Evolutionary conservation across 2,329 filamentous ascomycete species (phyloP).

Genomic region (Alternaria sp.): DNA sequence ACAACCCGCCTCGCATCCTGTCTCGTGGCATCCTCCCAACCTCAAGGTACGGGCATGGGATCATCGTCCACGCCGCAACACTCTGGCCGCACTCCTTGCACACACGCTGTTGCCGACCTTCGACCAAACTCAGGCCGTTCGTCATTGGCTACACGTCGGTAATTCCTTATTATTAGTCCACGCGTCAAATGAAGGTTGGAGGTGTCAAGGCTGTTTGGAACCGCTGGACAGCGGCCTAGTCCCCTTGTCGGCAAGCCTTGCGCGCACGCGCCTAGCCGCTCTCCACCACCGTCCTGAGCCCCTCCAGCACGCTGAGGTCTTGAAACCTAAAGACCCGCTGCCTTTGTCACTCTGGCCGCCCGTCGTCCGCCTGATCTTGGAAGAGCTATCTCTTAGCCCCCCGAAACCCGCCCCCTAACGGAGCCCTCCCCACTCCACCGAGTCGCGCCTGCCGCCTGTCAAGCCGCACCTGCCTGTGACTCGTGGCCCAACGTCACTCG

Average conservation of each 20-base stretch:
- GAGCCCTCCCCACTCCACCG: conserved; percentile 13
- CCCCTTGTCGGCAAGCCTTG: conserved; percentile 38
- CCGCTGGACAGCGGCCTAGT: conserved; percentile 23
- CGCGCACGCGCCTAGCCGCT: conserved; percentile 37
- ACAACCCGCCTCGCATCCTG: conserved; percentile 13
- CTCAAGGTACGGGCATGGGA: neutral
- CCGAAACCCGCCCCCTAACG: conserved; percentile 6
- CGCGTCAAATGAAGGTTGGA: conserved; percentile 11
- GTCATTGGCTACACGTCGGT: conserved; percentile 5
- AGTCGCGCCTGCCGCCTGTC: conserved; percentile 25
- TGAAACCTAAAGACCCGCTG: conserved; percentile 35
- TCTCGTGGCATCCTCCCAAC: conserved; percentile 11
- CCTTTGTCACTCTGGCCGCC: conserved; percentile 1
- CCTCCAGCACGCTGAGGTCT: conserved; percentile 29
- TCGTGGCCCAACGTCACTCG: conserved; percentile 39
- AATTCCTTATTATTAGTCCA: conserved; percentile 1
- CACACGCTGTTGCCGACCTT: conserved; percentile 9
- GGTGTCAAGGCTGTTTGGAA: conserved; percentile 16
- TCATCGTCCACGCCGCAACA: conserved; percentile 22
- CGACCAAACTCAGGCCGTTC: neutral
- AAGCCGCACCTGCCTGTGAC: conserved; percentile 33
- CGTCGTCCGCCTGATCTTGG: conserved; percentile 3
- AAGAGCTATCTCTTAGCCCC: conserved; percentile 1
- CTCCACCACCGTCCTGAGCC: conserved; percentile 28
- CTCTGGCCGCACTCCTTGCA: conserved; percentile 6